Base-by-base conservation (phyloP, 1,139 yeast species). In the Geotrichum cucujoidarum region DNA sequence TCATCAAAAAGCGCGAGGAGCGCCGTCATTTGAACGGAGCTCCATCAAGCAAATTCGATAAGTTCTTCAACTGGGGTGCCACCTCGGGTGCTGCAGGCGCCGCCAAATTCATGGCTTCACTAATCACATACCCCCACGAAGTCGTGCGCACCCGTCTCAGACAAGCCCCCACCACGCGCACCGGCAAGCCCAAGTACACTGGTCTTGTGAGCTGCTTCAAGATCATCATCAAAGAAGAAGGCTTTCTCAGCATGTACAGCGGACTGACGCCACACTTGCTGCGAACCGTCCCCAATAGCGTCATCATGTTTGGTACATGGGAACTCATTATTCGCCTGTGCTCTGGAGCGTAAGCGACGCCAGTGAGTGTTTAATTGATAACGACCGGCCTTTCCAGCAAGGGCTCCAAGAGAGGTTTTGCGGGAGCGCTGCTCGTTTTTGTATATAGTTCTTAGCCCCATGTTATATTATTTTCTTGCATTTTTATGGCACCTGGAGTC, bases 271-370 rank as follows among this genome's bases (percentile, higher is more conserved):
- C 98, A 2, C 99, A 94, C 68, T 73, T 94, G 60, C 76, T 94
- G 69, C 78, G 98, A 67, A 94, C 98, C 0, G 98, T 94, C 43
- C 99, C 99, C 2, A 94, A 92, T 67, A 87, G 96, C 59, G 89
- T 94, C 63, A 90, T 94, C 56, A 92, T 94, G 97, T 94, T 94
- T 73, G 98, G 99, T 33, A 90, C 98, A 1, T 94, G 98, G 97
- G 99, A 94, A 63, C 68, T 94, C 41, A 87, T 94, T 44, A 89
- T 92, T 38, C 76, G 84, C 53, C 63, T 83, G 37, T 60, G 44
- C 16, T 46, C 53, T n/a, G n/a, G n/a, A n/a, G n/a, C n/a, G n/a
- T n/a, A n/a, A n/a, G n/a, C n/a, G n/a, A n/a, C n/a, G n/a, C 11
- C n/a, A 30, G 18, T 17, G 22, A 17, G 16, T n/a, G 13, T 29